Evolutionary conservation across 495 filamentous ascomycete genomes (phyloP), one percentile per base, ranked within the genome.

Genomic region (Penicillium riverlandense): DNA sequence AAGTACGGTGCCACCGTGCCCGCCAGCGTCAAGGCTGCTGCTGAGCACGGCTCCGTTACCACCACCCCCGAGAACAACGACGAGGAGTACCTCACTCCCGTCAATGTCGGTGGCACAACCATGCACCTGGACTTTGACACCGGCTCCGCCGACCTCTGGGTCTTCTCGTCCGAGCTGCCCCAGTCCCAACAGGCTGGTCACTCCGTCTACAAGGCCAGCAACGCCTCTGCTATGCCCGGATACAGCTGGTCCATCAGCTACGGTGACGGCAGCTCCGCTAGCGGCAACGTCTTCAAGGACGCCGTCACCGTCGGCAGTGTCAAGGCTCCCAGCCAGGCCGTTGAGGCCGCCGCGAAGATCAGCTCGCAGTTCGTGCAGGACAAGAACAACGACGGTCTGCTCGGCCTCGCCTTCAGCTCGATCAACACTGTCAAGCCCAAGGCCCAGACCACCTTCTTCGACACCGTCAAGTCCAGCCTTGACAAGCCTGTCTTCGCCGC

Each of bases 111-210:
- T 45, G 65, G 66, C 10, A 77, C 80, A 41, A 75, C 70, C 5
- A 56, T 88, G 51, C 74, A 80, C 52, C 54, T 90, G 44, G 80
- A 88, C 57, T 74, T 88, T 53, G 86, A 90, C 57, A 88, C 86
- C 34, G 86, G 86, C 4, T 85, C 80, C 33, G 77, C 82, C 35
- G 86, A 90, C 65, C 76, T 90, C 22, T 78, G 75, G 75, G 72
- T 77, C 15, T 80, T 77, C 59, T 80, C 76, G 7, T 57, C 56
- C 8, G 54, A 74, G 37, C 66, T 77, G 11, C 57, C 72, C 10
- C 7, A 63, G 4, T 51, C 55, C 14, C 59, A 80, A 57, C 65
- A 74, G 35, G 53, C 55, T 31, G 83, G 80, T 15, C 85, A 90
- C 61, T 59, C 61, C 12, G 35, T 81, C 57, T 90, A 89, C 70